Base-by-base conservation (phyloP, 345 rosid species). In the Kernera saxatilis region DNA sequence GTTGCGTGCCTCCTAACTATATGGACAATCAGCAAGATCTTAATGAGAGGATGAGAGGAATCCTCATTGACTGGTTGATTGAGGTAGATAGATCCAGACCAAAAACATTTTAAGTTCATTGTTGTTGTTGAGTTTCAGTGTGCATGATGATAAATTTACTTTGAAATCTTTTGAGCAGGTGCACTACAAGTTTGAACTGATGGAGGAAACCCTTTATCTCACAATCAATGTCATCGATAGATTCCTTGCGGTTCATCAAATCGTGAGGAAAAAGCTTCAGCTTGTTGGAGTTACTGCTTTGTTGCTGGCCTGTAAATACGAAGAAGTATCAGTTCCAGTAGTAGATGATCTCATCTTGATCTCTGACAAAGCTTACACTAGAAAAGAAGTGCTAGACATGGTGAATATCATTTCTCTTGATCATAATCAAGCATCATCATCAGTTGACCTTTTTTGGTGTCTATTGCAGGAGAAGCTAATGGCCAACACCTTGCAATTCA, bases 251-350 rank as follows among this genome's bases (percentile, higher is more conserved):
- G 76, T 82, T 63, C 74, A 75, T 25, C 84, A 80, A 51, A 70
- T 92, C 0, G 76, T 72, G 65, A 92, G 96, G 79, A 88, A 90
- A 86, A 92, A 95, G 76, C 97, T 95, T 30, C 99, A 95, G 83
- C 83, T 92, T 18, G 96, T 95, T 30, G 99, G 98, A n/a, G 88
- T 92, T 6, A 90, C 98, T 22, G 97, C 97, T 71, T 82, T 95
- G 98, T 88, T 94, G 39, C 89, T 94, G 44, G 99, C 99, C 36
- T 94, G 98, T 82, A 94, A 94, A 52, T 94, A 94, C 57, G 99
- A 94, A 79, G 99, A 94, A 70, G 98, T 94, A 36, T 88, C 90
- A 46, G 97, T 94, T 67, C 99, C 99, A n/a, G 89, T 91, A 44
- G 90, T 94, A 2, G 99, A 91, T 67, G 98, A 94, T 82, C 96